These are phyloP conservation scores for Penicillium sp. DNA, from an alignment of 2,329 filamentous ascomycete species.

Conservation along the genomic window DNA sequence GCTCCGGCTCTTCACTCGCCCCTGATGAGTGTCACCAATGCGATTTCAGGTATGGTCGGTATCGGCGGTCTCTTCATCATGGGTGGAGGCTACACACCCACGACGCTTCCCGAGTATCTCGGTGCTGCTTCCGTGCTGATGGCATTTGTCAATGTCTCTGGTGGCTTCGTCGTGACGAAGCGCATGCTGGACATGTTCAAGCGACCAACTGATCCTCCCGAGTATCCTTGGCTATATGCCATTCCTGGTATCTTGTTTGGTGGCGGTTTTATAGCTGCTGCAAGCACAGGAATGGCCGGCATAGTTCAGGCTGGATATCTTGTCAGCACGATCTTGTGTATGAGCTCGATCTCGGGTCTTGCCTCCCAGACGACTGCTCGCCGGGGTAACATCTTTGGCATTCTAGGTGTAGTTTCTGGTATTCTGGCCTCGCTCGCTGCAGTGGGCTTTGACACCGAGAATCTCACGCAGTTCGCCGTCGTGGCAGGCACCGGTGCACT, in stretches of 20 bases:
- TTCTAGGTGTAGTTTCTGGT: slow-evolving; percentile 80
- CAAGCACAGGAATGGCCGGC: slow-evolving; percentile 77
- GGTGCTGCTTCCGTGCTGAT: slow-evolving; percentile 79
- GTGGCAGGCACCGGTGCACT: slow-evolving; percentile 73
- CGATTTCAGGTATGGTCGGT: slow-evolving; percentile 89
- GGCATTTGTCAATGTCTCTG: slow-evolving; percentile 85
- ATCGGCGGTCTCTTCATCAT: slow-evolving; percentile 87
- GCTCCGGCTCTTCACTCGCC: slow-evolving; percentile 81
- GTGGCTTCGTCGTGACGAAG: slow-evolving; percentile 89
- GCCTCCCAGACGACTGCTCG: slow-evolving; percentile 81
- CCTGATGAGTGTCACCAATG: slow-evolving; percentile 91
- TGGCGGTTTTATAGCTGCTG: slow-evolving; percentile 77
- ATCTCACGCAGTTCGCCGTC: slow-evolving; percentile 75
- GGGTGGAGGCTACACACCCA: slow-evolving; percentile 75
- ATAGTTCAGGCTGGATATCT: slow-evolving; percentile 87
- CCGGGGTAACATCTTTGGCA: slow-evolving; percentile 82
- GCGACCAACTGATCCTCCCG: slow-evolving; percentile 78
- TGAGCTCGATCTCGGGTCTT: slow-evolving; percentile 78
- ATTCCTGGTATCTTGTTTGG: slow-evolving; percentile 76
- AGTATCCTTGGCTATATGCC: slow-evolving; percentile 86
- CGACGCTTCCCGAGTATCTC: slow-evolving; percentile 75
- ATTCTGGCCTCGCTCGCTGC: slow-evolving; percentile 80
- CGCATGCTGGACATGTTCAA: slow-evolving; percentile 93
- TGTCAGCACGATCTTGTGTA: slow-evolving; percentile 80
- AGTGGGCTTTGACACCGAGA: slow-evolving; percentile 76